Percentiles rank a stretch among this genome's conserved stretches.
phyloP scores from a whole-genome alignment of 148 eudicot genomes.

The Pouteria glomerata region DNA sequence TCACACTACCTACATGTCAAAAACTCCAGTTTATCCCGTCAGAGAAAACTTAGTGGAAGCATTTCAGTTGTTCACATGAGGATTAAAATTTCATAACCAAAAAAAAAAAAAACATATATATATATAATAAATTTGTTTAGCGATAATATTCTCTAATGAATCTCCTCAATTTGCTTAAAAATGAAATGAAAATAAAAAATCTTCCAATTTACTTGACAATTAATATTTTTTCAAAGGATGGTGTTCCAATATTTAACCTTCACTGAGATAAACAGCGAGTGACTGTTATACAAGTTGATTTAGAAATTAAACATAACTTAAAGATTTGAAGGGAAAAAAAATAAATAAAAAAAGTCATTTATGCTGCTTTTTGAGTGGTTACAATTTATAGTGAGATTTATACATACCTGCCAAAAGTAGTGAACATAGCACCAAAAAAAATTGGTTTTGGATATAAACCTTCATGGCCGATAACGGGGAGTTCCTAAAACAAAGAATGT shows the following conservation, averaged over 20 bases:
- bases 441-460: not conserved
- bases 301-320: no score
- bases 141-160: no score
- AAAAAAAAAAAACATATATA: no score
- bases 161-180: not conserved
- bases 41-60: not conserved
- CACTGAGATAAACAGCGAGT: not conserved
- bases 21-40: not conserved
- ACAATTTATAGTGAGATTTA: not conserved
- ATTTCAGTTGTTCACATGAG: no score
- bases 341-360: no score
- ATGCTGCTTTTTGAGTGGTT: conserved; percentile 7
- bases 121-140: no score
- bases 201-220: not conserved
- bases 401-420: not conserved
- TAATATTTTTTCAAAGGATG: not conserved
- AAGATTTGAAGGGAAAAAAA: no score
- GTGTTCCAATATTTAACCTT: not conserved
- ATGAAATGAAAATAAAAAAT: not conserved
- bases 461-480: not conserved
- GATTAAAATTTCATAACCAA: no score
- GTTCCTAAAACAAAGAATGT: not conserved
- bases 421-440: not conserved
- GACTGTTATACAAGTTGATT: not conserved
- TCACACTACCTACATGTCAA: conserved; percentile 3